Conservation (phyloP, 768 basidiomycete genomes). For the Kwoniella newhampshirensis region DNA sequence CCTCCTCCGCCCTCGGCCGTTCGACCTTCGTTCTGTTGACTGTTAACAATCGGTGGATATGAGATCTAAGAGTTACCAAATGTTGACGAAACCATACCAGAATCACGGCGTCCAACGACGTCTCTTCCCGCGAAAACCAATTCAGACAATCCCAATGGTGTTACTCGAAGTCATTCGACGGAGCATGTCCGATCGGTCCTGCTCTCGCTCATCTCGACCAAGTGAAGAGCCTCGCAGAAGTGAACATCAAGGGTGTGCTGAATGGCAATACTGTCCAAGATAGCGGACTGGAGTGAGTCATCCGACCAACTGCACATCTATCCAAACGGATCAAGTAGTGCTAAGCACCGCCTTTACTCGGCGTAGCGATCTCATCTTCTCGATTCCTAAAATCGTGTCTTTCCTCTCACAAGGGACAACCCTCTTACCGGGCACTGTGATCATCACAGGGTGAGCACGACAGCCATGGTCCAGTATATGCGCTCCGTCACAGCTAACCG, state of each 20-base stretch:
- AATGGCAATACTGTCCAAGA: slow-evolving; percentile 72
- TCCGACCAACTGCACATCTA: not conserved
- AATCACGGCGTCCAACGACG: slow-evolving; percentile 54
- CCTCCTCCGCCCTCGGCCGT: no score
- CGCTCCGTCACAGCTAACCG: no score
- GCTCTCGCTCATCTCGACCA: slow-evolving; percentile 68
- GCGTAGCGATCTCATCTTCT: slow-evolving; percentile 75
- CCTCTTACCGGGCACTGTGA: slow-evolving; percentile 51
- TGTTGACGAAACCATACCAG: no score
- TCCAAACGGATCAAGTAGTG: no score
- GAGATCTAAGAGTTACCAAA: no score
- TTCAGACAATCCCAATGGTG: slow-evolving; percentile 79
- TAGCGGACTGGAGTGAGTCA: slow-evolving; percentile 70
- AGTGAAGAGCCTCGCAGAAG: slow-evolving; percentile 66
- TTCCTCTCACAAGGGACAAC: slow-evolving; percentile 55
- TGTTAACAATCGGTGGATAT: no score
- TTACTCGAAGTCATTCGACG: slow-evolving; percentile 84
- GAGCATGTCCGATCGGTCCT: slow-evolving; percentile 70
- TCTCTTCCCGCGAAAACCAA: slow-evolving; percentile 81
- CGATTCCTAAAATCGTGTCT: slow-evolving; percentile 64
- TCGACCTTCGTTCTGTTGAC: no score
- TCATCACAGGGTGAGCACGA: slow-evolving; percentile 51
- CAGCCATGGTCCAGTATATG: not conserved
- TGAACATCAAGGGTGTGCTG: slow-evolving; percentile 65
- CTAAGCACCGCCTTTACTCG: not conserved